phyloP scores from a whole-genome alignment of 331 rosid species.

The Pyrus hybrid region DNA sequence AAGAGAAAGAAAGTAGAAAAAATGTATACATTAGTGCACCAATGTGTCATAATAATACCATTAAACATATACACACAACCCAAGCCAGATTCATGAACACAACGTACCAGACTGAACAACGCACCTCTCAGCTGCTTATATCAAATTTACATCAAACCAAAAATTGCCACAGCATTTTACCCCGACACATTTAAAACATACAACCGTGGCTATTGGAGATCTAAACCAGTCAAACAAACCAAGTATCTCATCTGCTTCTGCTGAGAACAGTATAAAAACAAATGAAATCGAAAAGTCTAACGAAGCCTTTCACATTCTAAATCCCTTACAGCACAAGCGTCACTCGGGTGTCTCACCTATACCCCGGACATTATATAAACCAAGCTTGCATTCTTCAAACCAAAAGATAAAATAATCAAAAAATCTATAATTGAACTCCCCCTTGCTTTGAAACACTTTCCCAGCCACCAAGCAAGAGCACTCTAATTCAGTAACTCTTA shows the following conservation, averaged over 20 bases:
- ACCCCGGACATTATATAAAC: neutral
- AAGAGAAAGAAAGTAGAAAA: neutral
- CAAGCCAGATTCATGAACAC: neutral
- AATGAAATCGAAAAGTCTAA: neutral
- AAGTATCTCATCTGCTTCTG: neutral
- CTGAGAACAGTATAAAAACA: slow-evolving; percentile 2
- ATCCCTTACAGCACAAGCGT: neutral
- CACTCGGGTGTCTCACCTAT: neutral
- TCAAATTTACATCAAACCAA: neutral
- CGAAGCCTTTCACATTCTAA: neutral
- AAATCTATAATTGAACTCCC: neutral
- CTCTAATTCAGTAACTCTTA: neutral
- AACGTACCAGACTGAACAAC: slow-evolving; percentile 7
- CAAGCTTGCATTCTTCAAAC: neutral
- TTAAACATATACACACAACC: neutral
- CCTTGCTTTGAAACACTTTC: neutral
- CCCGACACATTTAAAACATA: neutral
- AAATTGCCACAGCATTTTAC: neutral
- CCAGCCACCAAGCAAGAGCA: neutral
- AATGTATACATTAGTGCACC: too few species aligned
- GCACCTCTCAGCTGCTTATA: neutral
- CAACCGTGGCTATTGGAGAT: neutral
- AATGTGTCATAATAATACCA: neutral
- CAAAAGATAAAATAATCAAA: neutral
- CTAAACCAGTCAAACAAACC: neutral